phyloP scores from a whole-genome alignment of 2,329 filamentous ascomycete genomes.

The Cladosporium phlei region DNA sequence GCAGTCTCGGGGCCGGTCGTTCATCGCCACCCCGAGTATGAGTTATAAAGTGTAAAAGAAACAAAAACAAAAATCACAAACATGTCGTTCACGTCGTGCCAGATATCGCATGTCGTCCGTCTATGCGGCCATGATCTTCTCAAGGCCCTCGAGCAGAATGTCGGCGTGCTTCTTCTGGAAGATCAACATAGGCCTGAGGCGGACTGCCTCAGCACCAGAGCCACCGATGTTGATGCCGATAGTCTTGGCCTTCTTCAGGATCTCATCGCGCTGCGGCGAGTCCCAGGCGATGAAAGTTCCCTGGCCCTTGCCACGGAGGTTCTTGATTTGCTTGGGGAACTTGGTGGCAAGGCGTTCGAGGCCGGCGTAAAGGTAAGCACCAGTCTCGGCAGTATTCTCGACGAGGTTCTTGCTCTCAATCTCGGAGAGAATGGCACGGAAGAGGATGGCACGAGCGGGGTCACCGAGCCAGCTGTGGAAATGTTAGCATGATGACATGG shows the following conservation, averaged over 20 bases:
- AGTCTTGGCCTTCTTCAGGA: conserved; percentile 72
- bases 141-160: conserved; percentile 59
- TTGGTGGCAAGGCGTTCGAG: conserved; percentile 63
- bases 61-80: background rate
- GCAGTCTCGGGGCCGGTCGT: background rate
- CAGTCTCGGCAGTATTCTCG: conserved; percentile 68
- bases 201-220: conserved; percentile 67
- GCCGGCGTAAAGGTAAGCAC: conserved; percentile 70
- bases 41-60: no score
- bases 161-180: conserved; percentile 91
- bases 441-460: conserved; percentile 76
- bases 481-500: conserved; percentile 9
- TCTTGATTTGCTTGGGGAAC: conserved; percentile 73
- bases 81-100: conserved; percentile 4
- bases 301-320: conserved; percentile 80
- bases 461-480: conserved; percentile 74
- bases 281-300: conserved; percentile 95
- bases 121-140: conserved; percentile 32
- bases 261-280: conserved; percentile 70
- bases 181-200: conserved; percentile 82
- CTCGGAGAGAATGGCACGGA: conserved; percentile 80
- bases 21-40: background rate
- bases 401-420: conserved; percentile 74
- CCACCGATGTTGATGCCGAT: conserved; percentile 85
- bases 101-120: background rate